Evolutionary conservation across 106 monocot genomes (phyloP).

Genomic region (Narthecium ossifragum): DNA sequence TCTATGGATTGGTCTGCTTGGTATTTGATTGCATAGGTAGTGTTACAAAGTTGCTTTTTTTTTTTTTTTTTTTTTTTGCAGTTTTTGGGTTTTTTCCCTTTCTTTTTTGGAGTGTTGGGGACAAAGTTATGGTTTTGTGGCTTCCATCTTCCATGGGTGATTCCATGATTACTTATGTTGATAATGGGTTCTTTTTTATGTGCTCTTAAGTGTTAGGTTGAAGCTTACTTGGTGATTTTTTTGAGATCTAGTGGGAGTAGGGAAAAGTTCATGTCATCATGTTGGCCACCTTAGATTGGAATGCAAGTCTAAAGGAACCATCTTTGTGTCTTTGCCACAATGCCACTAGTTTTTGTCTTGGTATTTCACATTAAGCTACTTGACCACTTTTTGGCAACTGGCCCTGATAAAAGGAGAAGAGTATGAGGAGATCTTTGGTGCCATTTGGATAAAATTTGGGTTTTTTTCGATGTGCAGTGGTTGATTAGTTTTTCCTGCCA

Average conservation of each 20-base stretch:
- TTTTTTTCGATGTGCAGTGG: not conserved
- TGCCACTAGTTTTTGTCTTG: not conserved
- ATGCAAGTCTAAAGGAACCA: slow-evolving; percentile 3
- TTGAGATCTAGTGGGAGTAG: slow-evolving; percentile 2
- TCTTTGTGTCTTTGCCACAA: not conserved
- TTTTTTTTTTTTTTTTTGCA: not conserved
- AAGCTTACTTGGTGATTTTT: not conserved
- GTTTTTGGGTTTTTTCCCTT: not conserved
- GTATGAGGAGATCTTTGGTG: not conserved
- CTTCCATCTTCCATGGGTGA: not conserved
- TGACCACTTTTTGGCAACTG: too few relatives aligned
- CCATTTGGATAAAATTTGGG: not conserved
- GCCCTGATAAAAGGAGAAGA: not conserved
- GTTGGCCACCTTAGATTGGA: not conserved
- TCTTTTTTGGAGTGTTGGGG: not conserved
- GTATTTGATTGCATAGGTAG: not conserved
- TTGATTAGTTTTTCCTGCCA: too few relatives aligned
- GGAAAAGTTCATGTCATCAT: not conserved
- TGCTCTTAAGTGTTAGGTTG: not conserved
- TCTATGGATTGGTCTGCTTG: not conserved
- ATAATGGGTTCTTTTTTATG: not conserved
- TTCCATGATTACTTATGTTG: not conserved
- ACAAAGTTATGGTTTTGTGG: not conserved
- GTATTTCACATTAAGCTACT: not conserved
- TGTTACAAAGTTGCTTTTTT: too few relatives aligned